Conservation (phyloP, 78 protist genomes). For the Polysphondylium violaceum region DNA sequence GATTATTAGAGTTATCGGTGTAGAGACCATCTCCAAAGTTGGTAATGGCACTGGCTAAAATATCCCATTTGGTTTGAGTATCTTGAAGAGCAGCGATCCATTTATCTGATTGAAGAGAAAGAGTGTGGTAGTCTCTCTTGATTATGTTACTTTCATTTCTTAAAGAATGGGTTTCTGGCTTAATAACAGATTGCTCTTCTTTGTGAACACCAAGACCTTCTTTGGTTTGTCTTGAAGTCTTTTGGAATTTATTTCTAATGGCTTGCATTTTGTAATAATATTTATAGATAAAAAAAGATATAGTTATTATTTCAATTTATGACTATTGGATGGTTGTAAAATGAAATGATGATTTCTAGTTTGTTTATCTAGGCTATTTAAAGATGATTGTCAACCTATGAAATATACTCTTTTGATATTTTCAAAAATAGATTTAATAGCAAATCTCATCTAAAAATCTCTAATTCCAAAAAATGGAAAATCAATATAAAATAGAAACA, state of each 20-base stretch:
- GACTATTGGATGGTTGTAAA: no score
- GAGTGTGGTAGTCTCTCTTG: constrained; percentile 16
- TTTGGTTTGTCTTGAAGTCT: background rate
- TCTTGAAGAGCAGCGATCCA: constrained; percentile 47
- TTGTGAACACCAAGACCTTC: background rate
- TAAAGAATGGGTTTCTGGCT: background rate
- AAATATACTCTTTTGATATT: no score
- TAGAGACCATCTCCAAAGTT: constrained; percentile 19
- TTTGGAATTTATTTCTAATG: background rate
- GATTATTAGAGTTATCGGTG: background rate
- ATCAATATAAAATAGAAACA: no score
- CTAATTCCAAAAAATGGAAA: no score
- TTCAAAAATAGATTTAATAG: no score
- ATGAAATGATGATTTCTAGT: no score
- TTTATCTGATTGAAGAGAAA: background rate
- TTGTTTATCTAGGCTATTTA: no score
- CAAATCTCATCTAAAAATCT: no score
- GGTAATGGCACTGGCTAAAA: constrained; percentile 17
- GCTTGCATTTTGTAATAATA: no score
- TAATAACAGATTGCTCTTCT: background rate
- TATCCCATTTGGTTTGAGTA: constrained; percentile 58
- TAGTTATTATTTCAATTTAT: no score
- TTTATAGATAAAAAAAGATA: no score
- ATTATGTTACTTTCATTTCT: constrained; percentile 1
- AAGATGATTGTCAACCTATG: no score